Percentiles rank a stretch among this genome's conserved stretches.
These are phyloP conservation scores for Arachis monticola DNA, from an alignment of 331 rosid species.

Conservation along the genomic window DNA sequence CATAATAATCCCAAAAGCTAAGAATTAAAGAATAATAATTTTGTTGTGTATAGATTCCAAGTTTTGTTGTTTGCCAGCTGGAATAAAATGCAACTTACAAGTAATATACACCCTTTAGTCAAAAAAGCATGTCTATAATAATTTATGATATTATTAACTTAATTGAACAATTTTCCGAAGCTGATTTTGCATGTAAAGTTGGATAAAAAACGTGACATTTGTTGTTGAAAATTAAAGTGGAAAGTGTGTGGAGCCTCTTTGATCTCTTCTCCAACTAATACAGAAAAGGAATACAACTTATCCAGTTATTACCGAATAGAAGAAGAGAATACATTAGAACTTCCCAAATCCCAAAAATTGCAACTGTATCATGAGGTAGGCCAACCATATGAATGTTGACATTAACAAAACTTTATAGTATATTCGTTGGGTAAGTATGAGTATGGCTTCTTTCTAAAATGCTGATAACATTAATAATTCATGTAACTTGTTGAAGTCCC, in stretches of 20 bases:
- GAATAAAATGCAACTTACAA: not conserved
- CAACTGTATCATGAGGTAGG: not conserved
- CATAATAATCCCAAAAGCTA: too few relatives aligned
- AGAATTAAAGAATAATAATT: too few relatives aligned
- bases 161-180: not conserved
- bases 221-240: conserved; percentile 48
- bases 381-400: not conserved
- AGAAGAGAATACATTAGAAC: not conserved
- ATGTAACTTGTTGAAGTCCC: not conserved
- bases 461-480: not conserved
- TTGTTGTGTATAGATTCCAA: not conserved
- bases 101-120: too few relatives aligned
- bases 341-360: not conserved
- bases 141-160: not conserved
- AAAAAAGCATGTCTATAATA: not conserved
- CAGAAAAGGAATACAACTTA: not conserved
- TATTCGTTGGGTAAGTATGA: too few relatives aligned
- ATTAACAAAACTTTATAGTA: not conserved
- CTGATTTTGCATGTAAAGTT: conserved; percentile 10
- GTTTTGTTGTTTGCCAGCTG: not conserved
- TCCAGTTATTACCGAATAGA: not conserved
- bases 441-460: not conserved
- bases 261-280: not conserved
- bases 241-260: conserved; percentile 12
- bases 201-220: conserved; percentile 4